phyloP scores from a whole-genome alignment of 2,329 filamentous ascomycete genomes.

The Bimuria novae-zelandiae region DNA sequence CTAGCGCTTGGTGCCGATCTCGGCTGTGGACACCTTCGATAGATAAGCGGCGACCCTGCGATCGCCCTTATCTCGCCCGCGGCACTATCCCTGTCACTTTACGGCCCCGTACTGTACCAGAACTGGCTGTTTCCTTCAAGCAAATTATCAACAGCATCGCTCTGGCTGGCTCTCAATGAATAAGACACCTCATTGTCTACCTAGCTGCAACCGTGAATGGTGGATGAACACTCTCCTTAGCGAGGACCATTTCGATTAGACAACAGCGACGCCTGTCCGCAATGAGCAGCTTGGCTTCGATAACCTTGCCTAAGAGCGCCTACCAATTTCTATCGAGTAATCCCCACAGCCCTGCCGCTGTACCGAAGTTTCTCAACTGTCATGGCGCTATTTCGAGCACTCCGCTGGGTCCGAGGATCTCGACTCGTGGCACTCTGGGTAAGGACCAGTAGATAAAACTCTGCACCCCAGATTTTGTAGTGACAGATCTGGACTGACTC shows the following conservation, averaged over 20 bases:
- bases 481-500: conserved; percentile 12
- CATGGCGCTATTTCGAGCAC: conserved; percentile 21
- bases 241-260: conserved; percentile 12
- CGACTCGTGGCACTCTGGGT: conserved; percentile 12
- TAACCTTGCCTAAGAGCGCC: conserved; percentile 33
- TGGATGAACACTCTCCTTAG: conserved; percentile 5
- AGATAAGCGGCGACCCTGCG: conserved; percentile 16
- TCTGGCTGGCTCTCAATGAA: neutral
- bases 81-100: conserved; percentile 1
- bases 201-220: neutral
- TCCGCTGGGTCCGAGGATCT: conserved; percentile 20
- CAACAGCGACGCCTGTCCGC: conserved; percentile 16
- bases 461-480: conserved; percentile 42
- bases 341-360: neutral
- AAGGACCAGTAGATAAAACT: conserved; percentile 35
- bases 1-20: conserved; percentile 33
- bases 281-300: conserved; percentile 25
- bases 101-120: neutral
- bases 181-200: neutral
- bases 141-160: neutral
- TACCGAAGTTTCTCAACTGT: conserved; percentile 15
- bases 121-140: neutral
- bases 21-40: conserved; percentile 8
- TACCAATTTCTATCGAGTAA: conserved; percentile 45
- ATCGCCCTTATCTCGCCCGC: conserved; percentile 17